phyloP scores from a whole-genome alignment of 257 asterid genomes.

The Primulina tabacum region DNA sequence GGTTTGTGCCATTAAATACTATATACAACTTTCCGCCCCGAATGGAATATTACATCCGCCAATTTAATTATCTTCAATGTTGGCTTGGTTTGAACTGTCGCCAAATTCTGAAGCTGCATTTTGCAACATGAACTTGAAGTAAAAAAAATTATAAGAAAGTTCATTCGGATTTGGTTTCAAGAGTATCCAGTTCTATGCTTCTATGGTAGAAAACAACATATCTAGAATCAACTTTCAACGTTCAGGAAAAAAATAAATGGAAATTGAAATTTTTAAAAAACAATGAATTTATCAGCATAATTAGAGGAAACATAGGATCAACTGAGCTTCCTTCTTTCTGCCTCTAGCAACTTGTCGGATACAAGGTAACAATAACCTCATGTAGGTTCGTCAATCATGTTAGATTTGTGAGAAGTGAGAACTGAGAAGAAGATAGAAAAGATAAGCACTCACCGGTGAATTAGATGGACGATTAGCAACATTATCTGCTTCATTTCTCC shows the following conservation, averaged over 20 bases:
- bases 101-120: background rate
- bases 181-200: background rate
- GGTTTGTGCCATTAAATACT: background rate
- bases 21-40: background rate
- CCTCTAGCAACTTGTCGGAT: background rate
- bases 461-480: constrained; percentile 36
- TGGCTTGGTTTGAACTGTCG: no score
- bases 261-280: background rate
- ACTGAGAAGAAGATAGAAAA: background rate
- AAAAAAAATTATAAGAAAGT: background rate
- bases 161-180: background rate
- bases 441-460: constrained; percentile 32
- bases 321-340: background rate
- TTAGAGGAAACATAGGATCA: background rate
- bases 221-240: constrained; percentile 10
- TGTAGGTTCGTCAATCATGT: background rate
- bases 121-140: constrained; percentile 4
- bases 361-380: constrained; percentile 22
- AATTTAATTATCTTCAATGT: constrained; percentile 16
- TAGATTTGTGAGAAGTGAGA: background rate
- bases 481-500: constrained; percentile 34
- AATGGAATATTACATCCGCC: constrained; percentile 10
- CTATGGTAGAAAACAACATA: background rate
- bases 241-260: background rate
- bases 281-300: background rate